phyloP scores from a whole-genome alignment of 176 grass and related monocot species.

The Miscanthus lutarioriparius region DNA sequence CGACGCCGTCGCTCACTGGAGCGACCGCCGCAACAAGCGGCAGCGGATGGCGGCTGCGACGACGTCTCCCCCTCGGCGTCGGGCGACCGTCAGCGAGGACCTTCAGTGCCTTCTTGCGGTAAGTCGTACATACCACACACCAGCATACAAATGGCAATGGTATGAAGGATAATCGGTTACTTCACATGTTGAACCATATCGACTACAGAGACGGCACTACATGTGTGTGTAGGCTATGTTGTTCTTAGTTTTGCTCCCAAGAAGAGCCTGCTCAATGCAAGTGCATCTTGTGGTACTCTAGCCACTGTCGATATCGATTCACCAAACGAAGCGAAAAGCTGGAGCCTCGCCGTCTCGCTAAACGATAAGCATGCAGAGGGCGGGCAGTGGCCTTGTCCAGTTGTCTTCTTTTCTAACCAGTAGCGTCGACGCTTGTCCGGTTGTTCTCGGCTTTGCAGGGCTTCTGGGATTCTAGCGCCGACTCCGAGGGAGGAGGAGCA shows the following conservation, averaged over 20 bases:
- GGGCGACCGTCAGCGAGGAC: constrained; percentile 41
- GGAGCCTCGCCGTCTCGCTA: constrained; percentile 12
- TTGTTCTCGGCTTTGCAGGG: constrained; percentile 38
- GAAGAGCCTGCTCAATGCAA: background rate
- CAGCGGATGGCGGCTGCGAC: constrained; percentile 26
- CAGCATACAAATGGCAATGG: background rate
- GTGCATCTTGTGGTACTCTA: background rate
- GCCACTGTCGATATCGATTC: background rate
- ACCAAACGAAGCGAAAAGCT: constrained; percentile 6
- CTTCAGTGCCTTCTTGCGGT: constrained; percentile 65
- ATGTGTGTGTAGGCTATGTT: no score
- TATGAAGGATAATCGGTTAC: background rate
- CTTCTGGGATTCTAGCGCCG: constrained; percentile 60
- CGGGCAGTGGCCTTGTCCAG: constrained; percentile 4
- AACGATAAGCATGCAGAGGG: background rate
- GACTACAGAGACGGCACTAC: no score
- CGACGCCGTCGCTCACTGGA: constrained; percentile 50
- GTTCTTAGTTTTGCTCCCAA: background rate
- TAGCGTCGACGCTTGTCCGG: constrained; percentile 21
- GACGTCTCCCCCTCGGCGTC: constrained; percentile 3
- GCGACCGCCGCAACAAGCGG: constrained; percentile 53
- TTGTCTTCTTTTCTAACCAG: constrained; percentile 34
- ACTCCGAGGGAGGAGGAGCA: background rate
- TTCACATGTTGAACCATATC: background rate
- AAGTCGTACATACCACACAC: background rate